Conservation (phyloP, 1,284 basidiomycete species). For the Leccinum fallax region DNA sequence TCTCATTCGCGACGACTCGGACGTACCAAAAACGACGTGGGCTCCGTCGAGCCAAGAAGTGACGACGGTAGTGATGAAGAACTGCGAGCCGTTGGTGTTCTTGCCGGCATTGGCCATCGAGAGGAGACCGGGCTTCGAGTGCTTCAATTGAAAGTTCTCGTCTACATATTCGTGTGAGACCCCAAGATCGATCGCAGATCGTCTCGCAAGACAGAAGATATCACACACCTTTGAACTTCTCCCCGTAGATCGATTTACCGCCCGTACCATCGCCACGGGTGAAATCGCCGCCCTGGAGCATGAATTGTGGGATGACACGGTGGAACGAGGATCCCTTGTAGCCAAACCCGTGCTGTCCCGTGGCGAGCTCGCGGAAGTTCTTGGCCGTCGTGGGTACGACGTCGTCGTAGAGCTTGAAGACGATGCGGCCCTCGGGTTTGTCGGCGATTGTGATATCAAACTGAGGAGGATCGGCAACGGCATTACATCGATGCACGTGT, state of each 20-base stretch:
- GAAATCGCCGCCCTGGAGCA: slow-evolving; percentile 76
- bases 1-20: neutral
- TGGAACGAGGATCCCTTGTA: slow-evolving; percentile 76
- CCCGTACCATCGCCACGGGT: slow-evolving; percentile 82
- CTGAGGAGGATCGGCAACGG: slow-evolving; percentile 35
- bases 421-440: slow-evolving; percentile 66
- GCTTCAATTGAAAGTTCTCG: slow-evolving; percentile 85
- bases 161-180: slow-evolving; percentile 45
- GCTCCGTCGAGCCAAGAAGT: slow-evolving; percentile 77
- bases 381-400: slow-evolving; percentile 73
- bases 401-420: slow-evolving; percentile 82
- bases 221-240: slow-evolving; percentile 66
- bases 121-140: slow-evolving; percentile 81
- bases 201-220: neutral
- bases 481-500: neutral
- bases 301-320: slow-evolving; percentile 71
- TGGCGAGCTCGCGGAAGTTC: slow-evolving; percentile 93
- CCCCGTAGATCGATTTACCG: slow-evolving; percentile 90
- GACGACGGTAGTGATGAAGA: slow-evolving; percentile 71
- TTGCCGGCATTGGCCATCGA: slow-evolving; percentile 88
- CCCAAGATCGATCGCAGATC: neutral
- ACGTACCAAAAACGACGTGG: slow-evolving; percentile 81
- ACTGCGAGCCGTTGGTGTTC: slow-evolving; percentile 63
- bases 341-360: slow-evolving; percentile 72
- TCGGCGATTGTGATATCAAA: slow-evolving; percentile 80